Evolutionary conservation across 2,329 filamentous ascomycete genomes (phyloP), one percentile per base, ranked within the genome.

Genomic region (Penicillium brasilianum): DNA sequence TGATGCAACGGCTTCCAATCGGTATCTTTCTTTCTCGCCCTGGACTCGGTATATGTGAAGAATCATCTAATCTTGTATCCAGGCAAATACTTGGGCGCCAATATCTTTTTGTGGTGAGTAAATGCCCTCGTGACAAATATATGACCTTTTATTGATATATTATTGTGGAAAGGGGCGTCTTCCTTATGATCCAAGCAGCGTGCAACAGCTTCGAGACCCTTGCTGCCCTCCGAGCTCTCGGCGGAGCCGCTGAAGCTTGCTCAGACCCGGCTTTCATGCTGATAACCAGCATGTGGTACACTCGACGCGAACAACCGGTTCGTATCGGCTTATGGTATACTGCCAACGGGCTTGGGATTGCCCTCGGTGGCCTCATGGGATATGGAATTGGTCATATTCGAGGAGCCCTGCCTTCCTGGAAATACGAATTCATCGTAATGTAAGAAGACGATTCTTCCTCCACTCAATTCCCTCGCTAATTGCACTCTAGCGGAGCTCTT

Each of bases 341-440:
- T 0, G 85, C 84, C 32, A 87, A 87, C 51, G 86, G 86, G 0
- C 71, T 87, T 8, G 85, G 84, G 1, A 85, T 87, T 36, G 85
- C 86, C 0, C 80, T 87, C 0, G 86, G 86, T 50, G 85, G 85
- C 0, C 68, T 86, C 2, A 71, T 86, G 0, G 83, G 84, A 0
- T 88, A 85, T 58, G 86, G 82, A 0, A 88, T 89, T 49, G 87
- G 87, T 1, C 80, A 87, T 63, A 86, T 87, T 65, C 78, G 80
- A 41, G 85, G 84, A 14, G 76, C 80, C 1, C 78, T 90, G 20
- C 79, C 83, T 0, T 84, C 83, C 0, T 90, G 88, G 88, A 86
- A 85, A 69, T 90, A 88, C 64, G 87, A 90, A 57, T 90, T 90
- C 69, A 74, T 91, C 16, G 83, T 90, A n/a, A 87, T 87, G 77